phyloP scores from a whole-genome alignment of 495 filamentous ascomycete genomes.

The Pseudevernia furfuracea region DNA sequence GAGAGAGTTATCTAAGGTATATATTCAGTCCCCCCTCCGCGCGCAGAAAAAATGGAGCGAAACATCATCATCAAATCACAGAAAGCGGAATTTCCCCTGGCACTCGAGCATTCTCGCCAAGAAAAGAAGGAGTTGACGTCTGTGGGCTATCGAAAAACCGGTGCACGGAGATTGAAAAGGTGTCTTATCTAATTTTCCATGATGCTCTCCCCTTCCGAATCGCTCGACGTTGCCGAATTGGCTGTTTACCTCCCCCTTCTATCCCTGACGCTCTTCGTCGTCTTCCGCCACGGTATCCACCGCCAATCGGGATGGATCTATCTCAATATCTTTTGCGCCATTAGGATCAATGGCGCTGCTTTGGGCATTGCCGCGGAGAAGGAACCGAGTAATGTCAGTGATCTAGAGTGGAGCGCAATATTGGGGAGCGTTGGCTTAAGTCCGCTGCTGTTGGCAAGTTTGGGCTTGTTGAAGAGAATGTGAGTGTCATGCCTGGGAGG shows the following conservation, averaged over 20 bases:
- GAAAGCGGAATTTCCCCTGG: no score
- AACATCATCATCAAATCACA: no score
- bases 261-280: conserved; percentile 12
- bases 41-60: no score
- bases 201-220: conserved; percentile 8
- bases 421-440: conserved; percentile 17
- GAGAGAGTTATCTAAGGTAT: no score
- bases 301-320: conserved; percentile 20
- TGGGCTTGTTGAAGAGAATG: conserved; percentile 20
- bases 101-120: no score
- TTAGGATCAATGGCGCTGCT: conserved; percentile 17
- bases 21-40: no score
- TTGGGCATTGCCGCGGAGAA: conserved; percentile 13
- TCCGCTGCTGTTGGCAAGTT: conserved; percentile 20
- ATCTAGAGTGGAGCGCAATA: conserved; percentile 16
- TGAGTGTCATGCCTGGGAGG: background rate
- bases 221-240: conserved; percentile 22
- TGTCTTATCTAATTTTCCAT: no score
- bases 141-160: no score
- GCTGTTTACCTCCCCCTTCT: conserved; percentile 19
- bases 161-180: no score
- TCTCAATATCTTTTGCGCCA: conserved; percentile 14
- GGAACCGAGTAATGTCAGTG: background rate
- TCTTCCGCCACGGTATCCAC: conserved; percentile 19
- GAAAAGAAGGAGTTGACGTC: no score